A percentile compares a stretch with the other conserved stretches of the same genome.
These are phyloP conservation scores for Pichia eremophila DNA, from an alignment of 805 yeast genomes.

Conservation along the genomic window DNA sequence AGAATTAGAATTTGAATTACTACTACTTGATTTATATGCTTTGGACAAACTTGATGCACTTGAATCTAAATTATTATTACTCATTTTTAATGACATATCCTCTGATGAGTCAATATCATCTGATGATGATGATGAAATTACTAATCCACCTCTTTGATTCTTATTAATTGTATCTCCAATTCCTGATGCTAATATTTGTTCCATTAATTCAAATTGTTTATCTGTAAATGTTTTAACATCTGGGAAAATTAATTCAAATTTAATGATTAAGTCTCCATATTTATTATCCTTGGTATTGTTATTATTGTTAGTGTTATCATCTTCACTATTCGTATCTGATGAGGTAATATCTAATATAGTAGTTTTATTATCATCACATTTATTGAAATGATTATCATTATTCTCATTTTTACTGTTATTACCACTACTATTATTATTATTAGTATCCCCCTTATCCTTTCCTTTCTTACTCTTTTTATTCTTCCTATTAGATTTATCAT, in stretches of 20 bases:
- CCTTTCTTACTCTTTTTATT: background rate
- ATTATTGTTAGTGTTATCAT: background rate
- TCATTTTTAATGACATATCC: background rate
- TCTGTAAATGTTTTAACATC: conserved; percentile 32
- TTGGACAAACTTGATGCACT: background rate
- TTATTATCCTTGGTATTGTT: background rate
- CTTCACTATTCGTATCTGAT: background rate
- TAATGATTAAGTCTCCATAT: conserved; percentile 48
- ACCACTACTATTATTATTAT: background rate
- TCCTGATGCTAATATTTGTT: conserved; percentile 13
- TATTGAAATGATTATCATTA: background rate
- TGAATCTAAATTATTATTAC: background rate
- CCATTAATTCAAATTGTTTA: conserved; percentile 18
- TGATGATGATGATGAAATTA: background rate
- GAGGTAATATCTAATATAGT: background rate
- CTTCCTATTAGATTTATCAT: background rate
- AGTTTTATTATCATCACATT: background rate
- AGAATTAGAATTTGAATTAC: background rate
- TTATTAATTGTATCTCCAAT: background rate
- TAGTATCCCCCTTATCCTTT: background rate
- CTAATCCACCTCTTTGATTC: background rate
- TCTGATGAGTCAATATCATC: conserved; percentile 1
- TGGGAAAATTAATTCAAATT: conserved; percentile 54
- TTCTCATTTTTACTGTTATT: background rate
- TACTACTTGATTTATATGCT: background rate